These are phyloP conservation scores for Melastoma malabathricum DNA, from an alignment of 345 rosid genomes.

Conservation along the genomic window DNA sequence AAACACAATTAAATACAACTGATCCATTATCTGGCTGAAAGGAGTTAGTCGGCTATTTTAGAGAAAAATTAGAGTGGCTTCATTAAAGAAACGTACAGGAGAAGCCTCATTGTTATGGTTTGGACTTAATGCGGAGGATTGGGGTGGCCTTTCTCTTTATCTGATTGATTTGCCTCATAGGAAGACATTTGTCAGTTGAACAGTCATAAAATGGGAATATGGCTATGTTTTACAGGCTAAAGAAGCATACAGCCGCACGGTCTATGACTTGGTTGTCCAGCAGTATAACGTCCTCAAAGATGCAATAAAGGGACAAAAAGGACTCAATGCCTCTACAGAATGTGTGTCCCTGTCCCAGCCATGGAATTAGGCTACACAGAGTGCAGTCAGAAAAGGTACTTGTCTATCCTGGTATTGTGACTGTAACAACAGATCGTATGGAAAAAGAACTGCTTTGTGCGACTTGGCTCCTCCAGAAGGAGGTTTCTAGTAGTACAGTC, in stretches of 20 bases:
- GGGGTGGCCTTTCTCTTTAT: background rate
- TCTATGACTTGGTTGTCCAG: conserved; percentile 42
- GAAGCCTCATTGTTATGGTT: too few species aligned
- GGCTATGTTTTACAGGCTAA: conserved; percentile 45
- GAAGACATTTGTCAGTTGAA: conserved; percentile 1
- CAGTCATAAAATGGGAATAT: background rate
- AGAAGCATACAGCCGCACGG: conserved; percentile 36
- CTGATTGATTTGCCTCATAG: too few species aligned
- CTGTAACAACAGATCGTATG: too few species aligned
- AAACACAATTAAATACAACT: too few species aligned
- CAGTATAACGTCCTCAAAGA: conserved; percentile 61
- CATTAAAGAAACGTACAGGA: too few species aligned
- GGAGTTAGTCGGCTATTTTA: too few species aligned
- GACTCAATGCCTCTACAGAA: conserved; percentile 55
- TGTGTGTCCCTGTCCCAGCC: conserved; percentile 70
- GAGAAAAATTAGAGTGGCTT: too few species aligned
- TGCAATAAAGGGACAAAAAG: conserved; percentile 51
- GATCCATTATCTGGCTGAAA: too few species aligned
- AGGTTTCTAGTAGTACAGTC: too few species aligned
- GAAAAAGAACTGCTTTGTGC: too few species aligned
- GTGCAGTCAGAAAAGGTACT: conserved; percentile 8
- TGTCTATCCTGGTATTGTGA: background rate
- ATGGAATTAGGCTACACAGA: conserved; percentile 39
- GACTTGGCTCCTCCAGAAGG: too few species aligned
- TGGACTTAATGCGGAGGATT: too few species aligned